phyloP scores from a whole-genome alignment of 1,284 basidiomycete species.

The Marasmius oreades region DNA sequence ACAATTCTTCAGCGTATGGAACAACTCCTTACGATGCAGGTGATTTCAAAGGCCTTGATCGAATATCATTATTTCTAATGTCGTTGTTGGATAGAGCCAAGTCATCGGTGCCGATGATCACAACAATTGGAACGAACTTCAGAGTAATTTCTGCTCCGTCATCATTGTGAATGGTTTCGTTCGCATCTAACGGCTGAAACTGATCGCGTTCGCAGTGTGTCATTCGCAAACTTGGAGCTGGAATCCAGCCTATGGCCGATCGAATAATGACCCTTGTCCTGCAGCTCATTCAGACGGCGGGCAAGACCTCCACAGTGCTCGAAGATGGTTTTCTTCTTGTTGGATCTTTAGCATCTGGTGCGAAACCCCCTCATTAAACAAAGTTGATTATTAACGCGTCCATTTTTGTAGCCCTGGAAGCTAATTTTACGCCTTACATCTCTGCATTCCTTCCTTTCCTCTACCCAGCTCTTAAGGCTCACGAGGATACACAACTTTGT shows the following conservation, averaged over 20 bases:
- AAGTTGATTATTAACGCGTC: neutral
- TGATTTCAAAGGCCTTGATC: constrained; percentile 25
- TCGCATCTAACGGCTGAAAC: neutral
- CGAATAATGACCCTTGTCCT: constrained; percentile 94
- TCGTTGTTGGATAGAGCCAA: constrained; percentile 62
- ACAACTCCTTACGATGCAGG: constrained; percentile 79
- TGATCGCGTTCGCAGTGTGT: constrained; percentile 53
- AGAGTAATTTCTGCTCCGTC: constrained; percentile 93
- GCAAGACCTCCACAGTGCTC: constrained; percentile 92
- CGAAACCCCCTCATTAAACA: constrained; percentile 14
- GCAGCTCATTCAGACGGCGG: constrained; percentile 81
- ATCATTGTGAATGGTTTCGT: constrained; percentile 59
- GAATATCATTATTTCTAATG: neutral
- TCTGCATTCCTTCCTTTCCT: constrained; percentile 89
- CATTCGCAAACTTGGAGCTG: constrained; percentile 78
- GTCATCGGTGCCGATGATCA: constrained; percentile 94
- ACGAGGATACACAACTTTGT: constrained; percentile 95
- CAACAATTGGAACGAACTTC: constrained; percentile 98
- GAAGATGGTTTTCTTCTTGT: constrained; percentile 97
- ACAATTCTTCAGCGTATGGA: constrained; percentile 89
- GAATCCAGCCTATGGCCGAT: constrained; percentile 88
- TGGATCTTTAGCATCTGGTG: constrained; percentile 81
- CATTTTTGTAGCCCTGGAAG: constrained; percentile 65
- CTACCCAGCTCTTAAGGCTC: constrained; percentile 85
- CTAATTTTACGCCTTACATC: constrained; percentile 86